Conservation (phyloP, 495 filamentous ascomycete species). For the Talaromyces adpressus region DNA sequence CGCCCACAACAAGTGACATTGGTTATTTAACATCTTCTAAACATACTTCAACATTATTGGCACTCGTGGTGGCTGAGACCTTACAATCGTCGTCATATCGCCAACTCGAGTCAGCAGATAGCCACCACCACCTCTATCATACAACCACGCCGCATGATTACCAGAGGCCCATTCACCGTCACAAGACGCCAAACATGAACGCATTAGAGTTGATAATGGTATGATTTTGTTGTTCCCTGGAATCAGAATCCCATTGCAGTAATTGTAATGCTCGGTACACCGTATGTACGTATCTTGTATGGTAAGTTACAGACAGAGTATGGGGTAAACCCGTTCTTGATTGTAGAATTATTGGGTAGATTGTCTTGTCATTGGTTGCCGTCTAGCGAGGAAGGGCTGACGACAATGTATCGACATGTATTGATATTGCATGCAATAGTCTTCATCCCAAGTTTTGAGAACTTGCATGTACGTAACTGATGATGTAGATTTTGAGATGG, state of each 20-base stretch:
- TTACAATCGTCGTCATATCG: neutral
- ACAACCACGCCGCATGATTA: neutral
- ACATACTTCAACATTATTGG: neutral
- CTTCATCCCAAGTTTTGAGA: neutral
- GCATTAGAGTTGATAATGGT: neutral
- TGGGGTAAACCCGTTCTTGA: neutral
- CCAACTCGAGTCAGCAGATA: neutral
- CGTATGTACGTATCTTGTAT: neutral
- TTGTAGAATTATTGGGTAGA: neutral
- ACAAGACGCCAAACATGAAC: neutral
- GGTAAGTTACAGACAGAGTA: neutral
- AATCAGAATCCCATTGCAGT: neutral
- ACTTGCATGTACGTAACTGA: neutral
- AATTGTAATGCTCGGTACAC: neutral
- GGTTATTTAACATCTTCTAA: neutral
- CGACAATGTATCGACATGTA: too few species aligned
- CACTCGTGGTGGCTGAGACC: neutral
- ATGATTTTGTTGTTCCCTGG: neutral
- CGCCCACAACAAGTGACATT: neutral
- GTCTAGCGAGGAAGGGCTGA: neutral
- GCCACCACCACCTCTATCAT: neutral
- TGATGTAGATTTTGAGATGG: too few species aligned
- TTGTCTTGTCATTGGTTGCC: neutral
- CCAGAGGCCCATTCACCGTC: neutral
- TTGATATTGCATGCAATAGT: neutral